Percentiles rank a stretch among this genome's conserved stretches.
These are phyloP conservation scores for Podospora bellae-mahoneyi DNA, from an alignment of 495 filamentous ascomycete species.

Conservation along the genomic window DNA sequence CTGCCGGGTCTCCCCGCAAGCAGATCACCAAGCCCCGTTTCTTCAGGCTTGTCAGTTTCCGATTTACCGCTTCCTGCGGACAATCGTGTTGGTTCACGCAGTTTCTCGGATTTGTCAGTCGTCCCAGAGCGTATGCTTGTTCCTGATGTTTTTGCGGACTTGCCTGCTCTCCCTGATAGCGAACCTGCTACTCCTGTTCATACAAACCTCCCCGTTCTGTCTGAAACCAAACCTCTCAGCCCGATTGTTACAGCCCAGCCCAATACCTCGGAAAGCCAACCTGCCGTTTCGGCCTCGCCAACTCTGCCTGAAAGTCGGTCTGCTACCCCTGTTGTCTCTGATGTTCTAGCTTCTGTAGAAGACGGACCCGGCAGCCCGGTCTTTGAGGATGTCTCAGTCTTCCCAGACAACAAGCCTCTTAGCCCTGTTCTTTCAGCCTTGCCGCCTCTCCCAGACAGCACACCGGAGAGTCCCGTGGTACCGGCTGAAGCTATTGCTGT, in stretches of 20 bases:
- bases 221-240: conserved; percentile 3
- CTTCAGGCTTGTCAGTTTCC: background rate
- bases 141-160: background rate
- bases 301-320: conserved; percentile 9
- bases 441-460: conserved; percentile 6
- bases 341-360: background rate
- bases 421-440: background rate
- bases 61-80: too few species aligned
- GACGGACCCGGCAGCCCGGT: background rate
- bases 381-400: background rate
- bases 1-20: conserved; percentile 2
- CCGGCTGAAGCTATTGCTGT: background rate
- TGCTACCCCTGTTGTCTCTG: background rate
- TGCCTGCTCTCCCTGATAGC: conserved; percentile 8
- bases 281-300: background rate
- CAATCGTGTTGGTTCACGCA: too few species aligned
- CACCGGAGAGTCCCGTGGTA: background rate
- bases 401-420: background rate
- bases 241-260: background rate
- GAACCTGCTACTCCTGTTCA: background rate
- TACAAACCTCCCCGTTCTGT: background rate
- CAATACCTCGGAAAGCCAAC: background rate
- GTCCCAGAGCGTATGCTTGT: background rate
- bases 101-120: too few species aligned
- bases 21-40: background rate